Evolutionary conservation across 331 rosid species (phyloP).

Genomic region (Rosa hybrid): DNA sequence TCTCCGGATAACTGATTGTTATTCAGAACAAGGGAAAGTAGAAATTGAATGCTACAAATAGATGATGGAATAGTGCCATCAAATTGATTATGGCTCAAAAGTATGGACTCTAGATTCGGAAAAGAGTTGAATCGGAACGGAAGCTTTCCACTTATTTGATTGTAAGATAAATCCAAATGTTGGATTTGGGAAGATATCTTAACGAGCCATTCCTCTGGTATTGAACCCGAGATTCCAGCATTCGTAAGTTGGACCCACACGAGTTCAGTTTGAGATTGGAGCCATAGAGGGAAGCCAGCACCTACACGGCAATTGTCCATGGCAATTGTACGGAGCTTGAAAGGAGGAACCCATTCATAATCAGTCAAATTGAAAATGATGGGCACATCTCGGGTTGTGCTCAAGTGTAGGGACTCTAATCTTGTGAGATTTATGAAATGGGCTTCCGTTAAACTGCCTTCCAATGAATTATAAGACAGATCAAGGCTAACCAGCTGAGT

Average conservation of each 20-base stretch:
- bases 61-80: background rate
- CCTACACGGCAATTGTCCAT: conserved; percentile 9
- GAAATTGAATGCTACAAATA: background rate
- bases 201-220: conserved; percentile 3
- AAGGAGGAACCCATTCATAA: conserved; percentile 7
- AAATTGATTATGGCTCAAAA: conserved; percentile 20
- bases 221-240: conserved; percentile 3
- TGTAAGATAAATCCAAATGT: background rate
- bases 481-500: no score
- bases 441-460: background rate
- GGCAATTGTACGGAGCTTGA: background rate
- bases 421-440: conserved; percentile 16
- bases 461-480: background rate
- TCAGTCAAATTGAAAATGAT: background rate
- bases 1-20: background rate
- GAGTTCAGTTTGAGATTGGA: conserved; percentile 21
- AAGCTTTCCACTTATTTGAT: conserved; percentile 18
- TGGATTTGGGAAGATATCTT: background rate
- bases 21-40: background rate
- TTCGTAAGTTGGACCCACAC: background rate
- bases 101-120: background rate
- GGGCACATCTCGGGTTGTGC: background rate
- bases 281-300: conserved; percentile 23
- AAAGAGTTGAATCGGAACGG: background rate
- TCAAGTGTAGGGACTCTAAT: background rate